Percentiles rank a stretch among this genome's conserved stretches.
Conservation (phyloP, 2,329 filamentous ascomycete genomes). For the Fusarium sp. region DNA sequence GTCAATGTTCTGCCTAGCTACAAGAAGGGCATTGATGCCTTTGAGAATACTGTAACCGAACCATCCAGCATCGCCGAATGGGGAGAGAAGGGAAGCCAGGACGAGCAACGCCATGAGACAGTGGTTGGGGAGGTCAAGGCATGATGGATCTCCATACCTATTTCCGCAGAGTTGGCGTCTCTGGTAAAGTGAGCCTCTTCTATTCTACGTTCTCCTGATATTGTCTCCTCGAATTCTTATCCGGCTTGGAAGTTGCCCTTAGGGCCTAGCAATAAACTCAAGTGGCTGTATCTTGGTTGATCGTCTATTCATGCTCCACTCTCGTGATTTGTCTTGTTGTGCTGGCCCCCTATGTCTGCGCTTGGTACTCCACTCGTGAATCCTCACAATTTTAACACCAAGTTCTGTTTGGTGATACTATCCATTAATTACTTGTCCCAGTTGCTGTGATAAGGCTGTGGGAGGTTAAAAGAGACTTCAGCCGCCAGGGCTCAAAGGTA, state of each 20-base stretch:
- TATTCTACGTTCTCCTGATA: accelerated
- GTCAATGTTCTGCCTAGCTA: constrained; percentile 76
- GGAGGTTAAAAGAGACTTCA: too few species aligned
- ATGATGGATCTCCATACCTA: accelerated
- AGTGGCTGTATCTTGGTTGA: accelerated
- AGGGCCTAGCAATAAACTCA: not conserved
- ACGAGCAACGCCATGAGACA: not conserved
- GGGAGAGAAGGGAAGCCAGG: not conserved
- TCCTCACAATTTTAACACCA: not conserved
- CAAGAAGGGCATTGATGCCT: constrained; percentile 68
- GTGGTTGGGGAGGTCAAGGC: not conserved
- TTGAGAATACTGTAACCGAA: constrained; percentile 25
- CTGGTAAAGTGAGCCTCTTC: not conserved
- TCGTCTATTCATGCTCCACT: not conserved
- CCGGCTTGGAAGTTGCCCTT: too few species aligned
- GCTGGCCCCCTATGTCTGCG: too few species aligned
- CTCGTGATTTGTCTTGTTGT: not conserved
- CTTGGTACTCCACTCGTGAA: not conserved
- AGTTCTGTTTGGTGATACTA: not conserved
- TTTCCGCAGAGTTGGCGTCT: accelerated
- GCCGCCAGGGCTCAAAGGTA: too few species aligned
- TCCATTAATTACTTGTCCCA: not conserved
- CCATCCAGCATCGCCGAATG: not conserved
- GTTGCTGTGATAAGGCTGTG: too few species aligned
- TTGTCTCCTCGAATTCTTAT: not conserved